Percentiles rank a stretch among this genome's conserved stretches.
These are phyloP conservation scores for Stephanodiscus triporus DNA, from an alignment of 108 stramenopile species.

Conservation along the genomic window DNA sequence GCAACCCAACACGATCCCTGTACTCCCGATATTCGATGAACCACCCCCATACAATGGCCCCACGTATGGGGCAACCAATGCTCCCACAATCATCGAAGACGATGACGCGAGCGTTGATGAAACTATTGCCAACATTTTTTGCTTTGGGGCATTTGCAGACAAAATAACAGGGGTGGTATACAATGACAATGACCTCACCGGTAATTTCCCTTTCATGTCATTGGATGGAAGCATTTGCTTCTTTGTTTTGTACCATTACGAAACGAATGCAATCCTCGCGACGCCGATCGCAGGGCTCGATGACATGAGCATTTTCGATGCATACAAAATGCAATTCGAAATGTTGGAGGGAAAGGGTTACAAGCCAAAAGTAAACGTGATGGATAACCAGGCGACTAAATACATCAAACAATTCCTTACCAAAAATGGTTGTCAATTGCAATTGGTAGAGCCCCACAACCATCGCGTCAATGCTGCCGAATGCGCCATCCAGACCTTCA, in stretches of 20 bases:
- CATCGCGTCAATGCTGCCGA: constrained; percentile 52
- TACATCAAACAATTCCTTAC: not conserved
- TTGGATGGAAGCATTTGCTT: constrained; percentile 32
- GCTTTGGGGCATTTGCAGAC: constrained; percentile 18
- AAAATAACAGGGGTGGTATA: constrained; percentile 1
- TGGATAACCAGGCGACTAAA: not conserved
- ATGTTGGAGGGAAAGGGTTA: not conserved
- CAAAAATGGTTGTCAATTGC: not conserved
- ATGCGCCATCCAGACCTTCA: constrained; percentile 51
- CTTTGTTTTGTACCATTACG: constrained; percentile 55
- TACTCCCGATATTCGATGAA: too few relatives aligned
- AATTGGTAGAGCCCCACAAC: not conserved
- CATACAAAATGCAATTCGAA: not conserved
- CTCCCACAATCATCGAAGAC: too few relatives aligned
- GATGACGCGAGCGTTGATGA: too few relatives aligned
- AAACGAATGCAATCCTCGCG: constrained; percentile 42
- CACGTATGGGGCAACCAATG: too few relatives aligned
- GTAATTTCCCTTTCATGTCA: constrained; percentile 39
- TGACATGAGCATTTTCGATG: not conserved
- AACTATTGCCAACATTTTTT: not conserved
- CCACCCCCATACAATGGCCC: too few relatives aligned
- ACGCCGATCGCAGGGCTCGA: not conserved
- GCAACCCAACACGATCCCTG: too few relatives aligned
- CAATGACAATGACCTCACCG: constrained; percentile 40
- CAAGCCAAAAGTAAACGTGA: not conserved